Conservation (phyloP, 805 yeast genomes). For the Suhomyces xylopsoci region DNA sequence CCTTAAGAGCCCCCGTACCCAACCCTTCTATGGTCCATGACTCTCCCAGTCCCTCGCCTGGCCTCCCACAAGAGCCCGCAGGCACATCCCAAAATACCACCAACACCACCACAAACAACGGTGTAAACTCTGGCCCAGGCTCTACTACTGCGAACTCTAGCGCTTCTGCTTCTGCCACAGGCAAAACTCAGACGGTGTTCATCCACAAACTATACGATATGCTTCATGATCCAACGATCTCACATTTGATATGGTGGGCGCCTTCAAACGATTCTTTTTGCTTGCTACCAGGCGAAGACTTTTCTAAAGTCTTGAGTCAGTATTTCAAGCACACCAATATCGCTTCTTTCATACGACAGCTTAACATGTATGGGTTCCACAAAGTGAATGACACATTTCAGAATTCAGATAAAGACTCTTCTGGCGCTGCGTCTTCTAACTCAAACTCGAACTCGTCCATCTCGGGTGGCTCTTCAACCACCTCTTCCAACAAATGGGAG, state of each 20-base stretch:
- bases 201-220: slow-evolving; percentile 88
- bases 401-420: slow-evolving; percentile 7
- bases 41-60: slow-evolving; percentile 4
- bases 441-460: slow-evolving; percentile 3
- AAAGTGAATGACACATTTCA: slow-evolving; percentile 42
- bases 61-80: slow-evolving; percentile 1
- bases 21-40: not conserved
- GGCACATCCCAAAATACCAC: not conserved
- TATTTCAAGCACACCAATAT: slow-evolving; percentile 50
- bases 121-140: not conserved
- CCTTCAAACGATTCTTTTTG: slow-evolving; percentile 66
- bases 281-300: slow-evolving; percentile 83
- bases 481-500: slow-evolving; percentile 60
- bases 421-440: slow-evolving; percentile 4
- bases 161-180: slow-evolving; percentile 8
- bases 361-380: slow-evolving; percentile 47
- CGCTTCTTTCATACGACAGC: slow-evolving; percentile 41
- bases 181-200: slow-evolving; percentile 50
- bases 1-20: not conserved
- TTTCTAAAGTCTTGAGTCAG: slow-evolving; percentile 64
- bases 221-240: slow-evolving; percentile 73
- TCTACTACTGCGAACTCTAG: not conserved
- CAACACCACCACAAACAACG: not conserved
- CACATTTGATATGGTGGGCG: slow-evolving; percentile 86
- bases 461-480: slow-evolving; percentile 18